A percentile compares a stretch with the other conserved stretches of the same genome.
These are phyloP conservation scores for Colletotrichum scovillei DNA, from an alignment of 2,329 filamentous ascomycete species.

Conservation along the genomic window DNA sequence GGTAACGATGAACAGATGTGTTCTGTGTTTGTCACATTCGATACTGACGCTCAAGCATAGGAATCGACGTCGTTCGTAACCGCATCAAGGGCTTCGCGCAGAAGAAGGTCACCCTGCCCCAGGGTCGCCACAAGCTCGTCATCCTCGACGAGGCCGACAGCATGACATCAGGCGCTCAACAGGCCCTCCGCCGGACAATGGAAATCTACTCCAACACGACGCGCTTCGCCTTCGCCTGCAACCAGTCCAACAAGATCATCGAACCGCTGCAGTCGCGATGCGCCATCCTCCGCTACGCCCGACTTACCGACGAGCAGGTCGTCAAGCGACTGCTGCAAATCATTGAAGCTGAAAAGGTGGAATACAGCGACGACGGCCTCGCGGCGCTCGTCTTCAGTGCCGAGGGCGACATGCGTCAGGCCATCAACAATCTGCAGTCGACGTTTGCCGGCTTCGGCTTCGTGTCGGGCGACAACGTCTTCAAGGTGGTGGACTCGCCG, in stretches of 20 bases:
- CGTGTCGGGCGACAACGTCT: conserved; percentile 97
- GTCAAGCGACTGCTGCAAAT: conserved; percentile 93
- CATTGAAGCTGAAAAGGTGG: conserved; percentile 89
- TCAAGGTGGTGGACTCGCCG: conserved; percentile 95
- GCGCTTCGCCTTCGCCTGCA: conserved; percentile 97
- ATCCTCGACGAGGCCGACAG: conserved; percentile 98
- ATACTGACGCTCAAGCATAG: conserved; percentile 49
- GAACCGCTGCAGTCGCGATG: conserved; percentile 98
- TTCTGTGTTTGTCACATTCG: conserved; percentile 48
- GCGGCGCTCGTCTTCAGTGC: conserved; percentile 97
- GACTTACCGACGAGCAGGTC: conserved; percentile 91
- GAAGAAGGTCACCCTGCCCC: conserved; percentile 95
- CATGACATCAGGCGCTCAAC: conserved; percentile 97
- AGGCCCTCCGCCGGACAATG: conserved; percentile 95
- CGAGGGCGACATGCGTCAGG: conserved; percentile 98
- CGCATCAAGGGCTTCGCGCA: conserved; percentile 98
- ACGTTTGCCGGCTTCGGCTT: conserved; percentile 95
- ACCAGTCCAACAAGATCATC: conserved; percentile 99
- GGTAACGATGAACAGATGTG: conserved; percentile 67
- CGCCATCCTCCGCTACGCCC: conserved; percentile 92
- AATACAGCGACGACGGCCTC: conserved; percentile 92
- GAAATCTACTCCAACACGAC: conserved; percentile 98
- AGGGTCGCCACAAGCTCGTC: conserved; percentile 93
- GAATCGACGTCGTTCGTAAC: conserved; percentile 97
- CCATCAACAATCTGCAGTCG: conserved; percentile 97